A percentile compares a stretch with the other conserved stretches of the same genome.
phyloP scores from a whole-genome alignment of 139 green algal species.

The Picochlorum costavermella region DNA sequence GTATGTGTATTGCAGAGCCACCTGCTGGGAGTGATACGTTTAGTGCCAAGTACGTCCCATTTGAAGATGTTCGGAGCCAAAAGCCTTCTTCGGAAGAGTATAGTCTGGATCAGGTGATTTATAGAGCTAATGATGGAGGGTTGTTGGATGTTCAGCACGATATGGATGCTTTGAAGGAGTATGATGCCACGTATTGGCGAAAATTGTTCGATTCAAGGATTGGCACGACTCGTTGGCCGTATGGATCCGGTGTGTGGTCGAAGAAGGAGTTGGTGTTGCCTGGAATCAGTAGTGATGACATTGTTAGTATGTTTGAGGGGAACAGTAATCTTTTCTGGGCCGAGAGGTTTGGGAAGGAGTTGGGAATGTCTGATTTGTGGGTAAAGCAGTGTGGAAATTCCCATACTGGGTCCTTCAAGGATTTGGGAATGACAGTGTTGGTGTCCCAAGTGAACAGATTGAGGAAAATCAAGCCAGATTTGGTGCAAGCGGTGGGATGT shows the following conservation, averaged over 20 bases:
- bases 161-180: constrained; percentile 82
- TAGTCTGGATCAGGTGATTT: constrained; percentile 89
- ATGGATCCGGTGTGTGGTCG: constrained; percentile 96
- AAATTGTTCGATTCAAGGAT: constrained; percentile 84
- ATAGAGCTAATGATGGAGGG: constrained; percentile 62
- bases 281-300: constrained; percentile 82
- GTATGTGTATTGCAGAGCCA: constrained; percentile 5
- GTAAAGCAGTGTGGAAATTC: constrained; percentile 99
- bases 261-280: constrained; percentile 99
- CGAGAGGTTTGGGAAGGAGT: constrained; percentile 90
- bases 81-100: constrained; percentile 65
- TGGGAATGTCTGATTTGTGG: constrained; percentile 97
- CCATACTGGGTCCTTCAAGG: constrained; percentile 98
- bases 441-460: constrained; percentile 87
- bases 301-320: constrained; percentile 99
- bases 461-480: constrained; percentile 73
- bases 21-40: constrained; percentile 36
- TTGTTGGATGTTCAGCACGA: constrained; percentile 96
- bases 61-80: constrained; percentile 55
- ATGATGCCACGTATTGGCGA: constrained; percentile 89
- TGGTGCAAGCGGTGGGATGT: constrained; percentile 91
- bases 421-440: constrained; percentile 98
- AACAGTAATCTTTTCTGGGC: constrained; percentile 99
- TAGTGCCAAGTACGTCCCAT: constrained; percentile 88
- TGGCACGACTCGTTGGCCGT: constrained; percentile 90